Evolutionary conservation across 257 asterid genomes (phyloP).

Genomic region (Handroanthus guayacan): DNA sequence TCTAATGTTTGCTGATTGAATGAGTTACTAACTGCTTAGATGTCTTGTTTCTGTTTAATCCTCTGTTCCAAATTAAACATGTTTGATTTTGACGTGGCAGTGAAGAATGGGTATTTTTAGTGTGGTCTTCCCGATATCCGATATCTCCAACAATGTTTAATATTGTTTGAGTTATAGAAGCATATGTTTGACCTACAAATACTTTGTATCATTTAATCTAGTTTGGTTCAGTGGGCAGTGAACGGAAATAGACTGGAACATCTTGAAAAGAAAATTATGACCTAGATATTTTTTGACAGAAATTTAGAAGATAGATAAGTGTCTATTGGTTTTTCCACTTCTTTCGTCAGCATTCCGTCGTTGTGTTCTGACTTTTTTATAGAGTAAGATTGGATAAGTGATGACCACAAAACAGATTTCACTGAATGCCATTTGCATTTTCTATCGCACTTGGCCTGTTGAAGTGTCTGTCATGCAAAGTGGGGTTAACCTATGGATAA

Average conservation of each 20-base stretch:
- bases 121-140: background rate
- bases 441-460: background rate
- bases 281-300: background rate
- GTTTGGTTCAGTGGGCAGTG: background rate
- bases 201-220: background rate
- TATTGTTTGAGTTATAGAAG: background rate
- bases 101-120: background rate
- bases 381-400: background rate
- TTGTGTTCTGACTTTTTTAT: background rate
- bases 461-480: background rate
- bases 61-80: slow-evolving; percentile 4
- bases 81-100: background rate
- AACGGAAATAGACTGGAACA: background rate
- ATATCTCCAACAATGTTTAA: background rate
- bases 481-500: background rate
- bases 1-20: slow-evolving; percentile 1
- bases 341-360: slow-evolving; percentile 1
- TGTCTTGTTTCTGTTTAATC: background rate
- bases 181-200: slow-evolving; percentile 1
- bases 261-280: background rate
- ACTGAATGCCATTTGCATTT: background rate
- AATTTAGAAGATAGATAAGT: background rate
- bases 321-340: background rate
- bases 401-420: background rate
- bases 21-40: background rate